A percentile compares a stretch with the other conserved stretches of the same genome.
These are phyloP conservation scores for Chaetomiaceae sp. DNA, from an alignment of 2,329 filamentous ascomycete genomes.

Conservation along the genomic window DNA sequence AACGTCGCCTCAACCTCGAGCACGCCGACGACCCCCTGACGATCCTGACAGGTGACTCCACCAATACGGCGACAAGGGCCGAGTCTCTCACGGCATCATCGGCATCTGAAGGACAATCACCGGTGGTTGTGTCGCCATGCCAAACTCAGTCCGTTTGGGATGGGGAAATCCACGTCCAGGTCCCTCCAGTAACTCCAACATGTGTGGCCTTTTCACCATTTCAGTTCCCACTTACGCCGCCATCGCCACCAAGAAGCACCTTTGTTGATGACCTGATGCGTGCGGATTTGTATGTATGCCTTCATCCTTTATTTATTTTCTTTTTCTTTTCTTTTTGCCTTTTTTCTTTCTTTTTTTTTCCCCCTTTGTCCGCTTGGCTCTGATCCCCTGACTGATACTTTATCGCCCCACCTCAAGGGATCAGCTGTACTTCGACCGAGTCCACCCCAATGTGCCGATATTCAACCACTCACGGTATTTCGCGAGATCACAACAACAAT, in stretches of 20 bases:
- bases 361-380: too few species aligned
- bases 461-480: conserved; percentile 27
- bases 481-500: conserved; percentile 19
- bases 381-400: background rate
- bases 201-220: conserved; percentile 15
- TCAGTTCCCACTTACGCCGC: conserved; percentile 22
- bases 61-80: conserved; percentile 6
- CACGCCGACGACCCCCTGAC: conserved; percentile 8
- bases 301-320: too few species aligned
- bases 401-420: conserved; percentile 17
- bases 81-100: conserved; percentile 1
- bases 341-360: too few species aligned
- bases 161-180: conserved; percentile 16
- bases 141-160: conserved; percentile 17
- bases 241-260: conserved; percentile 12
- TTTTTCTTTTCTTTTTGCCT: too few species aligned
- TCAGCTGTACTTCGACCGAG: conserved; percentile 30
- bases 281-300: conserved; percentile 20
- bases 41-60: conserved; percentile 11
- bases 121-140: conserved; percentile 16
- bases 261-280: conserved; percentile 25
- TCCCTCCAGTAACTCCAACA: conserved; percentile 20
- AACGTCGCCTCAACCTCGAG: conserved; percentile 24
- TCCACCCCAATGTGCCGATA: conserved; percentile 28
- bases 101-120: conserved; percentile 11